These are phyloP conservation scores for Pseudozyma flocculosa DNA, from an alignment of 1,284 basidiomycete genomes.

Conservation along the genomic window DNA sequence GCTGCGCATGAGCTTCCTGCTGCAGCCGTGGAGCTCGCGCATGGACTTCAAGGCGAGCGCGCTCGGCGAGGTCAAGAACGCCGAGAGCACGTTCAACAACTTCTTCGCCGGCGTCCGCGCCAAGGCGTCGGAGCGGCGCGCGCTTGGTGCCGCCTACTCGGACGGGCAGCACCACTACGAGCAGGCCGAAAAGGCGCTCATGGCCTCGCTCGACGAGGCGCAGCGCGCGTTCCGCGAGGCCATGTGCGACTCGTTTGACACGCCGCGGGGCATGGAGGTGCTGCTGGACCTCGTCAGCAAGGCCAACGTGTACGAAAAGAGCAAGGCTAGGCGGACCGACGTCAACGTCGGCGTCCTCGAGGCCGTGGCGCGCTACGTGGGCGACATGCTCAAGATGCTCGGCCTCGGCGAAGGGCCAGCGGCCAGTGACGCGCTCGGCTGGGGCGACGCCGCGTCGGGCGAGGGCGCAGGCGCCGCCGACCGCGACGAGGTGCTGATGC, in stretches of 20 bases:
- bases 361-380: constrained; percentile 78
- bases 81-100: constrained; percentile 88
- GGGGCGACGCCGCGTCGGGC: constrained; percentile 37
- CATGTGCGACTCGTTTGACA: constrained; percentile 97
- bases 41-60: constrained; percentile 91
- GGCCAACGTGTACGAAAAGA: constrained; percentile 79
- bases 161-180: constrained; percentile 61
- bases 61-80: constrained; percentile 79
- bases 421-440: constrained; percentile 43
- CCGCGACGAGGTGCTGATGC: constrained; percentile 83
- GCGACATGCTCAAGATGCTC: constrained; percentile 88
- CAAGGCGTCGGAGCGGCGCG: constrained; percentile 62
- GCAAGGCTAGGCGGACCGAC: constrained; percentile 58
- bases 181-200: constrained; percentile 36
- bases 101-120: constrained; percentile 90
- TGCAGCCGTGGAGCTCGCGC: constrained; percentile 86
- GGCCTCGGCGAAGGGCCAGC: constrained; percentile 78
- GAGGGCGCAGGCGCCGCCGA: constrained; percentile 56
- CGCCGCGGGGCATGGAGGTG: constrained; percentile 75
- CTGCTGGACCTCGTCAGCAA: constrained; percentile 82
- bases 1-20: constrained; percentile 88
- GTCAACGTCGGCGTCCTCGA: constrained; percentile 72
- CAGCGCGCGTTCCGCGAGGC: constrained; percentile 82
- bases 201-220: constrained; percentile 69
- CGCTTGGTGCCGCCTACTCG: constrained; percentile 60